phyloP scores from a whole-genome alignment of 2,329 filamentous ascomycete species.

The Penicillium sp. region DNA sequence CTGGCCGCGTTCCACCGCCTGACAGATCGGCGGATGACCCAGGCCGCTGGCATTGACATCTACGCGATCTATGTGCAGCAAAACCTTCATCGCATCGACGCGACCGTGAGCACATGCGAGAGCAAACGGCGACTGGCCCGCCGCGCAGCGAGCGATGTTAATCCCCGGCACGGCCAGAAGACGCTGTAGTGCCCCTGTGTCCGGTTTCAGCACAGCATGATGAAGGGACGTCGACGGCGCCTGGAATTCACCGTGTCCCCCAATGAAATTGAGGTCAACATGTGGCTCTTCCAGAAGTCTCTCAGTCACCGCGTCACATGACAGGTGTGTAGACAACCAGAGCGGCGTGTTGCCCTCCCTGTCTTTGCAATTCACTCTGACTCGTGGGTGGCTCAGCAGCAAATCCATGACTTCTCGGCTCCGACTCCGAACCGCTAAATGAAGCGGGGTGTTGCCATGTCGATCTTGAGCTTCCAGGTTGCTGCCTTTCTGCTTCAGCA shows the following conservation, averaged over 20 bases:
- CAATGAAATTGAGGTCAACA: constrained; percentile 6
- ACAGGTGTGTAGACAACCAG: constrained; percentile 3
- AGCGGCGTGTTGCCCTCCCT: background rate
- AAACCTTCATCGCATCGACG: background rate
- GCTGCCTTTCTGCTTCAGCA: background rate
- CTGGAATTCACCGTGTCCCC: background rate
- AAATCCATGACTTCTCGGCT: background rate
- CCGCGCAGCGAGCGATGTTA: background rate
- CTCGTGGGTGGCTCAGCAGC: background rate
- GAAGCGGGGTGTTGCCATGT: background rate
- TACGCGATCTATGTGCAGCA: background rate
- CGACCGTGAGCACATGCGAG: background rate
- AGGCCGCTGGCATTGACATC: constrained; percentile 2
- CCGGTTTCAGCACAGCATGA: background rate
- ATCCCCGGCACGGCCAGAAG: constrained; percentile 2
- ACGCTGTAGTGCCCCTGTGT: background rate
- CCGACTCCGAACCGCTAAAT: background rate
- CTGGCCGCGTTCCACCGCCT: background rate
- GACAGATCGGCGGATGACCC: background rate
- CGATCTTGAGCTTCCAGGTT: background rate
- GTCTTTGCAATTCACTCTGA: background rate
- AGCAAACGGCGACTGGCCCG: background rate
- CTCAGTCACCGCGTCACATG: constrained; percentile 1
- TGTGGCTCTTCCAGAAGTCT: constrained; percentile 1
- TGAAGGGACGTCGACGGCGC: constrained; percentile 3